Conservation (phyloP, 306 rosid species). For the Castanospermum australe region DNA sequence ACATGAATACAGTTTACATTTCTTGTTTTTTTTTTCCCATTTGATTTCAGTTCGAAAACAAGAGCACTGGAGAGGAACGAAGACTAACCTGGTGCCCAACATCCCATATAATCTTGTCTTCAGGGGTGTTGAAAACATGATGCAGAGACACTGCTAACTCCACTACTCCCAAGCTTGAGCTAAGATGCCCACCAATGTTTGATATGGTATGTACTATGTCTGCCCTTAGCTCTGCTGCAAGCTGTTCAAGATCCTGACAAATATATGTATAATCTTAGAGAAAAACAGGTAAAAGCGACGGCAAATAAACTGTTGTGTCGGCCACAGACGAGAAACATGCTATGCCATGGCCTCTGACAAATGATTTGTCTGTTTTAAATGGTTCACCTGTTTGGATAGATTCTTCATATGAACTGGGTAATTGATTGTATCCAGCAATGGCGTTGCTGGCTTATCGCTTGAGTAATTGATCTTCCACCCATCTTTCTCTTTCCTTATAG, state of each 20-base stretch:
- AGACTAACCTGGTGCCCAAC: conserved; percentile 87
- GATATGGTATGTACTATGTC: conserved; percentile 73
- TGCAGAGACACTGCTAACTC: conserved; percentile 85
- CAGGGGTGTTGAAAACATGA: conserved; percentile 83
- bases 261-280: neutral
- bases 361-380: neutral
- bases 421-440: conserved; percentile 82
- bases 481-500: conserved; percentile 45
- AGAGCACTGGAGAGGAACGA: neutral
- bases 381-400: conserved; percentile 57
- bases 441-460: conserved; percentile 60
- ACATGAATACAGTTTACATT: neutral
- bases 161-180: conserved; percentile 93
- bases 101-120: conserved; percentile 93
- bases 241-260: conserved; percentile 78
- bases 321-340: neutral
- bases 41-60: neutral
- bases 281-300: neutral
- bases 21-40: neutral
- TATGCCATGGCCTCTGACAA: neutral
- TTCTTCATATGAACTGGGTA: conserved; percentile 85
- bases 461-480: conserved; percentile 66
- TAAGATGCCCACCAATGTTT: conserved; percentile 84
- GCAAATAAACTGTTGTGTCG: neutral
- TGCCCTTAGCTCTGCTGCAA: conserved; percentile 80